Base-by-base conservation (phyloP, 2,329 filamentous ascomycete species). In the Colletotrichum sp. region DNA sequence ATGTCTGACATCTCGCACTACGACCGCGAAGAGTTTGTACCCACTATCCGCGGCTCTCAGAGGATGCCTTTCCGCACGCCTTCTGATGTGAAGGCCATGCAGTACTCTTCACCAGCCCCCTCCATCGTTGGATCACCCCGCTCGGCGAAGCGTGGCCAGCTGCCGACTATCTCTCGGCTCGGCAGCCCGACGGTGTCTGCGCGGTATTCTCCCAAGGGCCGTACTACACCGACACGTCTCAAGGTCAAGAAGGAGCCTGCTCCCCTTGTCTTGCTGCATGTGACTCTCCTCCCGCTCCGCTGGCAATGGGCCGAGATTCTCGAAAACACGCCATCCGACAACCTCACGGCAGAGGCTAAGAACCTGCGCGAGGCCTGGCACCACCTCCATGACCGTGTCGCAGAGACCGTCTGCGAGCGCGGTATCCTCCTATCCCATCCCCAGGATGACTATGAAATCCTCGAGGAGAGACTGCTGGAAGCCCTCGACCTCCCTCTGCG, bases 351-450 rank as follows among this genome's bases (percentile, higher is more conserved):
- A 8, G 85, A 85, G 11, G 83, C 87, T 19, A 90, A 89, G 81
- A 84, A 82, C 7, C 86, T 92, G n/a, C 90, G 88, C 30, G 90
- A 92, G 77, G 91, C 91, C 36, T 94, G 92, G 90, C 90, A 90
- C 61, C 86, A 93, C 74, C 86, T 96, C 4, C 91, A 93, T 78
- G 92, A 94, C 69, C 93, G 94, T 74, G 87, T 95, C 6, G 92
- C 91, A 2, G 94, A 95, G 67, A 95, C 94, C 0, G 91, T 96
- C 13, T 89, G 94, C 78, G 90, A 94, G 81, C 90, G 95, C 27
- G 95, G 94, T 4, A 89, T 97, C 39, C 86, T 97, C 59, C 89
- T 97, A 9, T 91, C 94, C 3, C 95, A 97, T 81, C 95, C 95
- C 2, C 91, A 94, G 79, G 93, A 93, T 72, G 94, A 96, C 82